These are phyloP conservation scores for Saccharomyces hybrid DNA, from an alignment of 1,139 yeast species.

Conservation along the genomic window DNA sequence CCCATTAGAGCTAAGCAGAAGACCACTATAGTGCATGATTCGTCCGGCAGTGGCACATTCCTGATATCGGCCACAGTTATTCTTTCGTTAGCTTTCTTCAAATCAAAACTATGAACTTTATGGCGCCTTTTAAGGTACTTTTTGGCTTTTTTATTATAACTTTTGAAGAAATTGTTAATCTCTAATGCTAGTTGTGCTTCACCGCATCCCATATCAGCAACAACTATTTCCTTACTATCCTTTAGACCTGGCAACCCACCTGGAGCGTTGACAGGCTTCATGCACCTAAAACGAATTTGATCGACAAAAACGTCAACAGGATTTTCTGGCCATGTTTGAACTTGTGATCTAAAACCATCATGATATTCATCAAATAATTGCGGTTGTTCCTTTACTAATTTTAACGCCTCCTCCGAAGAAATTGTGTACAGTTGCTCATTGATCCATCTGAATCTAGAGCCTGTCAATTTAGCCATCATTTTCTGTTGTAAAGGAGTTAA, in stretches of 20 bases:
- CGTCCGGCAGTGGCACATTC: constrained; percentile 75
- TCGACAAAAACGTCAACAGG: constrained; percentile 86
- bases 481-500: constrained; percentile 89
- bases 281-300: constrained; percentile 55
- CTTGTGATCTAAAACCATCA: constrained; percentile 90
- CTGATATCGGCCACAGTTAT: constrained; percentile 94
- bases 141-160: constrained; percentile 32
- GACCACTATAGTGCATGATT: constrained; percentile 74
- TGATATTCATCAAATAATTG: constrained; percentile 89
- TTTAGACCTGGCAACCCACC: constrained; percentile 83
- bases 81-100: constrained; percentile 76
- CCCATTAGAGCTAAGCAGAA: constrained; percentile 97
- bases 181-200: constrained; percentile 82
- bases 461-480: constrained; percentile 90
- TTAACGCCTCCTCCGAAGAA: constrained; percentile 67
- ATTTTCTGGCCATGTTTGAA: constrained; percentile 95
- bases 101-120: constrained; percentile 80
- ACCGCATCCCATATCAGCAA: constrained; percentile 99
- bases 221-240: constrained; percentile 47
- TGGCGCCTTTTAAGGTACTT: constrained; percentile 38
- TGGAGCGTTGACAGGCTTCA: constrained; percentile 78
- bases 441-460: constrained; percentile 95
- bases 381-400: constrained; percentile 73
- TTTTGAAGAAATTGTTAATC: constrained; percentile 43
- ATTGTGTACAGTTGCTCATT: constrained; percentile 90